phyloP scores from a whole-genome alignment of 2,329 filamentous ascomycete genomes.

The Chalaropsis ovoidea region DNA sequence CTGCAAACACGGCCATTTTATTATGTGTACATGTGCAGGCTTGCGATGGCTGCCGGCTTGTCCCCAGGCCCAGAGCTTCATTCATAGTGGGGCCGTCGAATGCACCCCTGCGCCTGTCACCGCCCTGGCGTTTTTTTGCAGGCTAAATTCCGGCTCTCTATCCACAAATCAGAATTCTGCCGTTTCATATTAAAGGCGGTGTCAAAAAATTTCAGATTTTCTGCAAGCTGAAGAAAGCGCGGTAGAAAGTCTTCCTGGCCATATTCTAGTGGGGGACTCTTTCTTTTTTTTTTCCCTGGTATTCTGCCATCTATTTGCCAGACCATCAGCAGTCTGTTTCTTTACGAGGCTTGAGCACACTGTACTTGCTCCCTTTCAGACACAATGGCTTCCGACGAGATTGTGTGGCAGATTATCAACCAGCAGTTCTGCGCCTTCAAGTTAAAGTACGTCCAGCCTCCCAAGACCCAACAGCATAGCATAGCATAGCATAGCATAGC shows the following conservation, averaged over 20 bases:
- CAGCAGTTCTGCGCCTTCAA: constrained; percentile 94
- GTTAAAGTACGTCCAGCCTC: constrained; percentile 54
- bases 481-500: not conserved
- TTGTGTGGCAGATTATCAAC: constrained; percentile 95
- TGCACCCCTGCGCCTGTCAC: not conserved
- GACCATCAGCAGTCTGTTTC: not conserved
- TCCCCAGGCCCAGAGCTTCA: not conserved
- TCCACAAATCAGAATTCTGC: constrained; percentile 21
- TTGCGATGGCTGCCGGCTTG: not conserved
- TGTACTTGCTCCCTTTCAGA: constrained; percentile 22
- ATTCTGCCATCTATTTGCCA: constrained; percentile 8
- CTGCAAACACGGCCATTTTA: not conserved
- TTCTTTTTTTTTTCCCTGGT: constrained; percentile 16
- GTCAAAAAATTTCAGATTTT: constrained; percentile 26
- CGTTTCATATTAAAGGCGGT: constrained; percentile 24
- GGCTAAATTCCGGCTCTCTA: constrained; percentile 21
- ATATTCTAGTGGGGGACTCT: constrained; percentile 17
- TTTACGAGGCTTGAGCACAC: not conserved
- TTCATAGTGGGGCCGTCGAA: constrained; percentile 13
- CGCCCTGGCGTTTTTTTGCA: constrained; percentile 11
- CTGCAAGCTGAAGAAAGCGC: constrained; percentile 13
- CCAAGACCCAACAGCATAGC: not conserved
- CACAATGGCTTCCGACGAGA: constrained; percentile 82
- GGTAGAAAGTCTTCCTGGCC: constrained; percentile 9
- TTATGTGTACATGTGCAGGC: not conserved